Percentiles rank a stretch among this genome's conserved stretches.
Conservation (phyloP, 495 filamentous ascomycete genomes). For the Podospora didyma region DNA sequence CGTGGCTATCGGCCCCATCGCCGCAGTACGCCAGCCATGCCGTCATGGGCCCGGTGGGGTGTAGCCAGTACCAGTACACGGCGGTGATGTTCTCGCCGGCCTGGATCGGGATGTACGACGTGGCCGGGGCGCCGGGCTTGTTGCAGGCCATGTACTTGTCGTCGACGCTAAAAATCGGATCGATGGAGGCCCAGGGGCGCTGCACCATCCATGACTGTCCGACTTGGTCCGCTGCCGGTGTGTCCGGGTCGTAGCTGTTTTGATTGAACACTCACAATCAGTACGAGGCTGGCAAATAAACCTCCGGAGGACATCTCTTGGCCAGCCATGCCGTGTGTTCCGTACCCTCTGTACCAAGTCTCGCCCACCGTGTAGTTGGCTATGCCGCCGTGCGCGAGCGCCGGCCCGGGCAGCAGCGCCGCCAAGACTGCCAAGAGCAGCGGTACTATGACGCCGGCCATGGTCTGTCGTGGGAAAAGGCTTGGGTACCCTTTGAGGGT, state of each 20-base stretch:
- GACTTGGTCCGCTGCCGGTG: constrained; percentile 30
- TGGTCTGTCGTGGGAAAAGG: constrained; percentile 1
- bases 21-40: constrained; percentile 45
- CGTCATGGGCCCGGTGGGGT: constrained; percentile 50
- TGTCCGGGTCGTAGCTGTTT: constrained; percentile 37
- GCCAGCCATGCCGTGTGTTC: neutral
- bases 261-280: neutral
- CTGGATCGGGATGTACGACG: constrained; percentile 39
- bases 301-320: neutral
- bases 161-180: constrained; percentile 39
- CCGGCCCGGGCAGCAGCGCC: constrained; percentile 20
- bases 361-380: constrained; percentile 47
- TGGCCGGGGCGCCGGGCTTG: constrained; percentile 35
- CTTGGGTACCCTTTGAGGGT: neutral
- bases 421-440: constrained; percentile 26
- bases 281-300: neutral
- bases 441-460: constrained; percentile 10
- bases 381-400: constrained; percentile 40
- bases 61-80: constrained; percentile 50
- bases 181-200: constrained; percentile 39
- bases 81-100: constrained; percentile 42
- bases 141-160: constrained; percentile 40
- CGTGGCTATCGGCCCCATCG: constrained; percentile 18
- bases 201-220: constrained; percentile 43
- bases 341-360: constrained; percentile 44